Evolutionary conservation across 129 eudicot genomes (phyloP).

Genomic region (Oenanthe sinensis): DNA sequence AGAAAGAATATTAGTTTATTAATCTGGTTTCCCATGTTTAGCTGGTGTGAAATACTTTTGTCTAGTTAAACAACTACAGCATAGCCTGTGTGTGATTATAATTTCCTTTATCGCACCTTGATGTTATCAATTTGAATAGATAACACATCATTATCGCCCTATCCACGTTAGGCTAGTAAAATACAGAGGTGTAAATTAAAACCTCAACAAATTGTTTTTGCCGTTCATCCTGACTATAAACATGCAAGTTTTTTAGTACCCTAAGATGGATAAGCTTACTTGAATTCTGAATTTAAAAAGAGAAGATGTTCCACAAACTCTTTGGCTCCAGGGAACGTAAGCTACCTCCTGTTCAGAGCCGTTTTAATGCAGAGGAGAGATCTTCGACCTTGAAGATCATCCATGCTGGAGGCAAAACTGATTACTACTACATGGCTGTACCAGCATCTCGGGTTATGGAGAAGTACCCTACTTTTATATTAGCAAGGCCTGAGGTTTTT

Average conservation of each 20-base stretch:
- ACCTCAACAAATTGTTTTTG: slow-evolving; percentile 17
- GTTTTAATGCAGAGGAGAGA: slow-evolving; percentile 12
- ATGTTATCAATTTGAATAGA: neutral
- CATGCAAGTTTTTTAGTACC: neutral
- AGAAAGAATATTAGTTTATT: neutral
- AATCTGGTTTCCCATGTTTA: neutral
- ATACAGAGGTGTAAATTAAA: neutral
- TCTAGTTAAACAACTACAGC: slow-evolving; percentile 16
- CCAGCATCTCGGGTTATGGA: slow-evolving; percentile 54
- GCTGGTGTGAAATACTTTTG: neutral
- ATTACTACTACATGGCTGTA: slow-evolving; percentile 59
- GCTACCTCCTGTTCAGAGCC: neutral
- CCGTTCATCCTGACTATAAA: slow-evolving; percentile 23
- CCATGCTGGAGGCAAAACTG: slow-evolving; percentile 54
- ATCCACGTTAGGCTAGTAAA: slow-evolving; percentile 7
- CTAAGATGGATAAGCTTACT: neutral
- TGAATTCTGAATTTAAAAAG: neutral
- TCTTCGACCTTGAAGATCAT: slow-evolving; percentile 46
- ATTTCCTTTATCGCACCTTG: slow-evolving; percentile 17
- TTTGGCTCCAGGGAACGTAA: slow-evolving; percentile 19
- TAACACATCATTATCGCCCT: neutral
- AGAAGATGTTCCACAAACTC: slow-evolving; percentile 37
- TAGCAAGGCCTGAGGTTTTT: slow-evolving; percentile 56
- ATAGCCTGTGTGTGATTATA: slow-evolving; percentile 16
- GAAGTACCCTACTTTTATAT: slow-evolving; percentile 42